phyloP scores from a whole-genome alignment of 768 basidiomycete genomes.

The Dentipellis fragilis region DNA sequence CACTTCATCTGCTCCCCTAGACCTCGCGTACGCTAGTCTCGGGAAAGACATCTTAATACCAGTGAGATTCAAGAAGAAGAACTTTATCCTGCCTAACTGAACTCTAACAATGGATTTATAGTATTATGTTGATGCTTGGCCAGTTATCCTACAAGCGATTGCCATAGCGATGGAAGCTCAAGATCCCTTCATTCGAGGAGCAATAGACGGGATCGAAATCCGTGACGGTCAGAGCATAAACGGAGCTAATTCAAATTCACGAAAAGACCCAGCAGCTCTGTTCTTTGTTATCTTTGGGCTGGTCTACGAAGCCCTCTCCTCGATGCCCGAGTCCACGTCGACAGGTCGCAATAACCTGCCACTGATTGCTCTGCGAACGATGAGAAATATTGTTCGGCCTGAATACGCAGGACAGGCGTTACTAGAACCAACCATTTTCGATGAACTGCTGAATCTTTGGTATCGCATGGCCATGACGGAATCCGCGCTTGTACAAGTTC shows the following conservation, averaged over 20 bases:
- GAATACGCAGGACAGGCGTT: slow-evolving; percentile 77
- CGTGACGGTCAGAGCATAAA: slow-evolving; percentile 17
- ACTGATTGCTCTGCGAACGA: slow-evolving; percentile 57
- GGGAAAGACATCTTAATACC: slow-evolving; percentile 88
- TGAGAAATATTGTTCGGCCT: slow-evolving; percentile 71
- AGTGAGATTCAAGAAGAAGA: slow-evolving; percentile 34
- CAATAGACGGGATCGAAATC: slow-evolving; percentile 69
- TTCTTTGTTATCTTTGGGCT: slow-evolving; percentile 90
- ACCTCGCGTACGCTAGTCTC: slow-evolving; percentile 77
- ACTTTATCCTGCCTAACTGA: neutral
- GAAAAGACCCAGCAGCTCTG: slow-evolving; percentile 61
- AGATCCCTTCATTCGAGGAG: slow-evolving; percentile 60
- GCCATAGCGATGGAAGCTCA: slow-evolving; percentile 65
- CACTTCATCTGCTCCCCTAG: slow-evolving; percentile 60
- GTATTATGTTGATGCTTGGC: slow-evolving; percentile 86
- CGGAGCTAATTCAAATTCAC: slow-evolving; percentile 18
- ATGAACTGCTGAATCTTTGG: slow-evolving; percentile 81
- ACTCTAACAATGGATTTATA: slow-evolving; percentile 20
- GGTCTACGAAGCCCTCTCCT: slow-evolving; percentile 80
- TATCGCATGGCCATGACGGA: slow-evolving; percentile 90
- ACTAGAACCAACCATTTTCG: slow-evolving; percentile 73
- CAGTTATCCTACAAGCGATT: slow-evolving; percentile 75
- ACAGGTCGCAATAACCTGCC: slow-evolving; percentile 32
- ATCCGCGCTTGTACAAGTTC: slow-evolving; percentile 55
- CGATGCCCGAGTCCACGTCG: slow-evolving; percentile 45